Base-by-base conservation (phyloP, 2,329 filamentous ascomycete genomes). In the Penicillium olsonii region DNA sequence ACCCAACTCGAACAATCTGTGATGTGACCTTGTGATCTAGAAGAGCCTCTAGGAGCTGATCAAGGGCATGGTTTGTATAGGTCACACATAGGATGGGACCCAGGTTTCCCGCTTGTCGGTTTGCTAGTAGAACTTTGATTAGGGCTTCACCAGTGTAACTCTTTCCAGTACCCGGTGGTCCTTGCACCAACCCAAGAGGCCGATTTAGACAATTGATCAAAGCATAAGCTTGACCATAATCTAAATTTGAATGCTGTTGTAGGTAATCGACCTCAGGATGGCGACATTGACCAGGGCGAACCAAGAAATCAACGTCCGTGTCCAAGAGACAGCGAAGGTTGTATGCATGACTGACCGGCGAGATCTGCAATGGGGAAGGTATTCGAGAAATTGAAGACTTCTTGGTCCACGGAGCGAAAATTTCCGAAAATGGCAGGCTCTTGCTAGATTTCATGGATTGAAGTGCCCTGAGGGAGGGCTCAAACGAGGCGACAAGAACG, bases 1-100 rank as follows among this genome's bases (percentile, higher is more conserved):
- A 77, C 0, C 86, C 85, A 5, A 89, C 80, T 0, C 85, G 82
- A 20, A 88, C 76, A 20, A 88, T 74, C 5, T 80, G 58, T 10
- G 54, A 44, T 11, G 59, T 56, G 40, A 67, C 60, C 8, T 60
- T 37, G 18, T 59, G 56, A n/a, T 67, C 48, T 37, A 83, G 46
- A 0, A 88, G 64, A 50, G 86, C 79, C 54, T 87, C 80, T 0
- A 89, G 71, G 0, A 88, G 73, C 56, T 83, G 78, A 37, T 83
- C 80, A 0, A 82, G 65, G 0, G 79, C 78, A 59, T 82, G 78
- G 50, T 81, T 81, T 1, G 77, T 80, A 50, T 77, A 79, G 52
- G 72, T 77, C 0, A 78, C 72, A 43, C 68, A 71, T 5, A 82
- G 54, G 5, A 82, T 75, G 0, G 77, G 78, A 0, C 77, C 76